A percentile compares a stretch with the other conserved stretches of the same genome.
These are phyloP conservation scores for Mimosa pudica DNA, from an alignment of 306 rosid species.

Conservation along the genomic window DNA sequence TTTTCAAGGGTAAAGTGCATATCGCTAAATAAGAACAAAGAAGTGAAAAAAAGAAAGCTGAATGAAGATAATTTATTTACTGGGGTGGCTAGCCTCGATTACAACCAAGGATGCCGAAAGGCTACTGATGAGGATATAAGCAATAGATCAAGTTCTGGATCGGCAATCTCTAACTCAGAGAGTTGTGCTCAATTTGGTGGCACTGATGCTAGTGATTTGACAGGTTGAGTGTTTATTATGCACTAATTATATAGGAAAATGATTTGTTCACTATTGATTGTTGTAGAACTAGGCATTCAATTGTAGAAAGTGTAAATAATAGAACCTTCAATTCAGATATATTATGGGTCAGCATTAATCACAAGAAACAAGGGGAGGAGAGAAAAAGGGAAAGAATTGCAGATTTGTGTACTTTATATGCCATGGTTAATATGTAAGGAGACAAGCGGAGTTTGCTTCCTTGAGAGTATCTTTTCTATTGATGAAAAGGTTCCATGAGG, in stretches of 20 bases:
- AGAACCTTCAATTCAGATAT: conserved; percentile 11
- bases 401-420: conserved; percentile 8
- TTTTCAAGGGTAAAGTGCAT: conserved; percentile 70
- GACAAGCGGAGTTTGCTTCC: conserved; percentile 22
- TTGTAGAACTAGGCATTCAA: conserved; percentile 24
- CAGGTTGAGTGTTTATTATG: conserved; percentile 65
- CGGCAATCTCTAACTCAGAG: conserved; percentile 93
- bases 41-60: conserved; percentile 75
- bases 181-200: conserved; percentile 87
- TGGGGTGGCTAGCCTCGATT: conserved; percentile 54
- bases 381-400: neutral
- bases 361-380: neutral
- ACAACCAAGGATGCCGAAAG: conserved; percentile 66
- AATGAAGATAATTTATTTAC: conserved; percentile 49
- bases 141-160: conserved; percentile 96
- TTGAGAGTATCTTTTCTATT: conserved; percentile 9
- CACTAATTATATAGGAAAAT: conserved; percentile 28
- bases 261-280: conserved; percentile 27
- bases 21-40: conserved; percentile 74
- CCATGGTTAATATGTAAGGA: conserved; percentile 21
- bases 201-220: conserved; percentile 88
- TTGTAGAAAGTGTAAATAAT: conserved; percentile 17
- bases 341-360: conserved; percentile 14
- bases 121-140: conserved; percentile 76
- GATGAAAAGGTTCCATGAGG: conserved; percentile 9